These are phyloP conservation scores for Olyra latifolia DNA, from an alignment of 176 grass and related monocot species.

Conservation along the genomic window DNA sequence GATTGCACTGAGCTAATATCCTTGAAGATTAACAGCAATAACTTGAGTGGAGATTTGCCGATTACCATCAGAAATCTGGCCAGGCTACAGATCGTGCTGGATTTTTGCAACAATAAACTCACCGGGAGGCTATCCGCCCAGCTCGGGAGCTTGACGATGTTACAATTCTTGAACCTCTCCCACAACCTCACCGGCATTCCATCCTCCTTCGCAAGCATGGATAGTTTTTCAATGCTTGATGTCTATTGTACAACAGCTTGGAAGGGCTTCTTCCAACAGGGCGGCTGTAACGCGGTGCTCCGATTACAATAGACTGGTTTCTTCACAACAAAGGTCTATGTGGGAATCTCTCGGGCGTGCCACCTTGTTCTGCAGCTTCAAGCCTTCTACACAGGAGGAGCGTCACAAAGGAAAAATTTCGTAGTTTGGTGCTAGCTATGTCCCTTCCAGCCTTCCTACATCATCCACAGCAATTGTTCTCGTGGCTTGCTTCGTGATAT, in stretches of 20 bases:
- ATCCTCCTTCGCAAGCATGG: neutral
- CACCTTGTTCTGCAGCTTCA: neutral
- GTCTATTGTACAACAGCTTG: slow-evolving; percentile 41
- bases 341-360: neutral
- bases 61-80: slow-evolving; percentile 14
- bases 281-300: neutral
- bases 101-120: slow-evolving; percentile 42
- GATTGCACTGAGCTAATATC: neutral
- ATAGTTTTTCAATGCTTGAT: slow-evolving; percentile 32
- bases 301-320: neutral
- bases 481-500: no score
- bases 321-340: neutral
- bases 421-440: no score
- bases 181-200: slow-evolving; percentile 42
- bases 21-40: slow-evolving; percentile 11
- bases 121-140: neutral
- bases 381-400: no score
- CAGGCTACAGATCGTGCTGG: neutral
- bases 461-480: no score
- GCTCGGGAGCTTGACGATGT: no score
- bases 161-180: slow-evolving; percentile 42
- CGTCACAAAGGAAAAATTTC: no score
- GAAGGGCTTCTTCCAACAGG: slow-evolving; percentile 34
- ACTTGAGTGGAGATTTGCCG: slow-evolving; percentile 29
- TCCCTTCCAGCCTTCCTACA: no score